phyloP scores from a whole-genome alignment of 768 basidiomycete species.

The Clavulina sp. region DNA sequence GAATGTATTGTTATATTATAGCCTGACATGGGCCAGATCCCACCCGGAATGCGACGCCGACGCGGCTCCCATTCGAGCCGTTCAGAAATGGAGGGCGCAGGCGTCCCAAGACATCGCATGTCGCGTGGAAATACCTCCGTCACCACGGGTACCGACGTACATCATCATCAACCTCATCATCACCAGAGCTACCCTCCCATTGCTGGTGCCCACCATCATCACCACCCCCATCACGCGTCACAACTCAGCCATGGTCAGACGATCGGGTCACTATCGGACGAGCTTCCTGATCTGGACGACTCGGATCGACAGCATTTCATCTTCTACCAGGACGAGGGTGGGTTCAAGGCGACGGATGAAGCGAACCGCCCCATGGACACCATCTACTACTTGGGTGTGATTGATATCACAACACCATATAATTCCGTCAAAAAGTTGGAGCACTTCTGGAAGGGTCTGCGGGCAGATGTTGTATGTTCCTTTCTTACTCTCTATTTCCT shows the following conservation, averaged over 20 bases:
- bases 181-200: too few species aligned
- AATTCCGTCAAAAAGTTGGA: slow-evolving; percentile 59
- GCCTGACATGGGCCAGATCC: slow-evolving; percentile 29
- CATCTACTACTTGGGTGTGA: slow-evolving; percentile 89
- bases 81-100: slow-evolving; percentile 20
- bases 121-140: slow-evolving; percentile 68
- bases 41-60: slow-evolving; percentile 39
- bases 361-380: slow-evolving; percentile 50
- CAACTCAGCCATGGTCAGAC: slow-evolving; percentile 68
- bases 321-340: slow-evolving; percentile 96
- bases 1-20: too few species aligned
- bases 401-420: slow-evolving; percentile 93
- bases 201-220: too few species aligned
- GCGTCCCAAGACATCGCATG: slow-evolving; percentile 67
- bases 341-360: slow-evolving; percentile 79
- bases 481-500: neutral
- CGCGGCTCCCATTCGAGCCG: slow-evolving; percentile 41
- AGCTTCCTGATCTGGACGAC: slow-evolving; percentile 47
- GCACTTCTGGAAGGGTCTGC: slow-evolving; percentile 82
- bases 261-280: slow-evolving; percentile 33
- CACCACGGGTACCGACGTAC: too few species aligned
- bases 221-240: too few species aligned
- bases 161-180: too few species aligned
- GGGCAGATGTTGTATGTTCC: slow-evolving; percentile 51
- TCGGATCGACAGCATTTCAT: slow-evolving; percentile 56